These are phyloP conservation scores for Cunninghamia lanceolata DNA, from an alignment of 75 land plant genomes.

Conservation along the genomic window DNA sequence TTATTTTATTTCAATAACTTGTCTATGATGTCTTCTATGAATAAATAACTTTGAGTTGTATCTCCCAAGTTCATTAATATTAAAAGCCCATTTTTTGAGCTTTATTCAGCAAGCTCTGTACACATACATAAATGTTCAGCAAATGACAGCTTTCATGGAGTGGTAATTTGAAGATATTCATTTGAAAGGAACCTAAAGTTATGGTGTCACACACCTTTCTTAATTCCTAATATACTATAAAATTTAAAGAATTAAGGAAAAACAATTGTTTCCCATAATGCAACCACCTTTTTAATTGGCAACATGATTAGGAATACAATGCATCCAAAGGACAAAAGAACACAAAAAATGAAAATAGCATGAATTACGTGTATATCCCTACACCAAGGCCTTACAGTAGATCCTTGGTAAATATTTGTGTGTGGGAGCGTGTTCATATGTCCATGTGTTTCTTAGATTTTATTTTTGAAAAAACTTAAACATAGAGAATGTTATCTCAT, in stretches of 20 bases:
- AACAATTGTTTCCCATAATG: not conserved
- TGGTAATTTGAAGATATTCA: not conserved
- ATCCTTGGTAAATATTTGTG: no score
- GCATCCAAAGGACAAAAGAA: not conserved
- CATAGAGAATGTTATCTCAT: no score
- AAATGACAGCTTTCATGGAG: not conserved
- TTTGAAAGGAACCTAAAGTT: not conserved
- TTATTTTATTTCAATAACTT: not conserved
- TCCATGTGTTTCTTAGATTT: no score
- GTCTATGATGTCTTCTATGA: not conserved
- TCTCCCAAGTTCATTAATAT: not conserved
- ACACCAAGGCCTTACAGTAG: not conserved
- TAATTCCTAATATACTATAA: not conserved
- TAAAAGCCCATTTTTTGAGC: not conserved
- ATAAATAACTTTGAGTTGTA: not conserved
- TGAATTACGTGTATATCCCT: no score
- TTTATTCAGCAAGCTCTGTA: not conserved
- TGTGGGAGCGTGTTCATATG: no score
- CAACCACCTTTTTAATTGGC: not conserved
- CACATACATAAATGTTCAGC: not conserved
- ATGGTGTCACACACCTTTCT: not conserved
- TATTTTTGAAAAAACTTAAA: no score
- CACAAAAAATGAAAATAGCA: not conserved
- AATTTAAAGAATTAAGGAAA: no score
- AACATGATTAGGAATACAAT: not conserved